These are phyloP conservation scores for Pseudozyma sp. DNA, from an alignment of 1,284 basidiomycete genomes.

Conservation along the genomic window DNA sequence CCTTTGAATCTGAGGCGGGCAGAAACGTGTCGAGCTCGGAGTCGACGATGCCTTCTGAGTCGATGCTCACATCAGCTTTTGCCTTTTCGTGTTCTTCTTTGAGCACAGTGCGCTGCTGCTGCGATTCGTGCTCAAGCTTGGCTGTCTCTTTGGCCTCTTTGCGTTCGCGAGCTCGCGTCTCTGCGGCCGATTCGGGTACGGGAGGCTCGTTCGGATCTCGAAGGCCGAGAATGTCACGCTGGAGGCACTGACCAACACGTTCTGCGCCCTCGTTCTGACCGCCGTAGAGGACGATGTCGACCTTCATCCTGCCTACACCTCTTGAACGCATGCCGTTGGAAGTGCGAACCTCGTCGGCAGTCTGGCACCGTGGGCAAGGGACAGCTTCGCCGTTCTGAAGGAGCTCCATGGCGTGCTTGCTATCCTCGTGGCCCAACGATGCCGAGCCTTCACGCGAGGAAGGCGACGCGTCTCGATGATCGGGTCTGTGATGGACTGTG, in stretches of 20 bases:
- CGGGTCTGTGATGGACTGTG: conserved; percentile 28
- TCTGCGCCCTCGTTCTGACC: conserved; percentile 87
- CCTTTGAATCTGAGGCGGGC: conserved; percentile 21
- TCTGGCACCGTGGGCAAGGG: conserved; percentile 82
- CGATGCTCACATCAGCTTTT: conserved; percentile 28
- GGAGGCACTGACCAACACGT: conserved; percentile 73
- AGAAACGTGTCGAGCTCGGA: conserved; percentile 23
- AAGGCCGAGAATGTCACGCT: conserved; percentile 64
- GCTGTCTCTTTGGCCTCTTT: conserved; percentile 38
- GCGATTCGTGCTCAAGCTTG: conserved; percentile 13
- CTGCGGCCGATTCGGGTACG: conserved; percentile 61
- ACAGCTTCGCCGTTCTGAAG: conserved; percentile 75
- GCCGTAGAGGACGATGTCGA: conserved; percentile 90
- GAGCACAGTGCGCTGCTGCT: conserved; percentile 9
- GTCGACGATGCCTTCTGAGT: conserved; percentile 33
- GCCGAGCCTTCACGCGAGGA: conserved; percentile 40
- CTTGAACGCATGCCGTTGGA: conserved; percentile 83
- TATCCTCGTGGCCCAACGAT: conserved; percentile 40
- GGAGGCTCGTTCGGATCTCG: conserved; percentile 63
- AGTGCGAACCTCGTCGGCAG: conserved; percentile 78
- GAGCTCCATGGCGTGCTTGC: conserved; percentile 48
- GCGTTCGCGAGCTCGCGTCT: conserved; percentile 55
- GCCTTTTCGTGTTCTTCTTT: conserved; percentile 9
- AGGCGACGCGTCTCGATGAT: conserved; percentile 21
- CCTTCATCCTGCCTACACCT: conserved; percentile 82